These are phyloP conservation scores for Tricharina praecox DNA, from an alignment of 495 filamentous ascomycete species.

Conservation along the genomic window DNA sequence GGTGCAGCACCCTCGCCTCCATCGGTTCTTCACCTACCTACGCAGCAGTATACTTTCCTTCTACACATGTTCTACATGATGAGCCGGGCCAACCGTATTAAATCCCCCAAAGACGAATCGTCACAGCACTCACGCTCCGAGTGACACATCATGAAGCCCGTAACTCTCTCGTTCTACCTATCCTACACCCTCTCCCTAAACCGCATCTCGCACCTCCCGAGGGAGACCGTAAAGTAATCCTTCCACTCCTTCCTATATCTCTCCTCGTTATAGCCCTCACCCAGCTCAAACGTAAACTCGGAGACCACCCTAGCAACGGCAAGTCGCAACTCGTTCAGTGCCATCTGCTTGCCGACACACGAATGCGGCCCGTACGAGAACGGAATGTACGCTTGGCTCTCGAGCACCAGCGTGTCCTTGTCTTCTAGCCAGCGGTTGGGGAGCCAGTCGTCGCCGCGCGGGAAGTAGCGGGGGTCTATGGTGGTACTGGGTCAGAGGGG, in stretches of 20 bases:
- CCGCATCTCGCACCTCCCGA: background rate
- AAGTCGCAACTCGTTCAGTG: slow-evolving; percentile 6
- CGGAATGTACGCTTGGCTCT: slow-evolving; percentile 6
- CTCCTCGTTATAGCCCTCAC: slow-evolving; percentile 1
- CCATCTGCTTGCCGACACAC: slow-evolving; percentile 9
- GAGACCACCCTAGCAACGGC: background rate
- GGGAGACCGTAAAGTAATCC: background rate
- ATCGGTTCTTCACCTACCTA: too few species aligned
- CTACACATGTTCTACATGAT: too few species aligned
- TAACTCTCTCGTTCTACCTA: too few species aligned
- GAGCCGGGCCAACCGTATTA: too few species aligned
- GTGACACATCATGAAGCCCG: too few species aligned
- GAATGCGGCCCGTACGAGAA: slow-evolving; percentile 6
- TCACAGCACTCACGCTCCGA: too few species aligned
- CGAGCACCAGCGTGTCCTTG: background rate
- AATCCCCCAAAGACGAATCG: too few species aligned
- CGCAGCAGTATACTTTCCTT: too few species aligned
- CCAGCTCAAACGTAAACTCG: slow-evolving; percentile 1
- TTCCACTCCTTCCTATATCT: slow-evolving; percentile 2
- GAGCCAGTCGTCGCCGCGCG: background rate
- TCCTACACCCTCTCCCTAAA: too few species aligned
- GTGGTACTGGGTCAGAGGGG: too few species aligned
- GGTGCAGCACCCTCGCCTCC: too few species aligned
- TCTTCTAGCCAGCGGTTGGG: background rate
- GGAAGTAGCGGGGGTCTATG: slow-evolving; percentile 4